phyloP scores from a whole-genome alignment of 2,329 filamentous ascomycete genomes.

The Hypoxylon sp. region DNA sequence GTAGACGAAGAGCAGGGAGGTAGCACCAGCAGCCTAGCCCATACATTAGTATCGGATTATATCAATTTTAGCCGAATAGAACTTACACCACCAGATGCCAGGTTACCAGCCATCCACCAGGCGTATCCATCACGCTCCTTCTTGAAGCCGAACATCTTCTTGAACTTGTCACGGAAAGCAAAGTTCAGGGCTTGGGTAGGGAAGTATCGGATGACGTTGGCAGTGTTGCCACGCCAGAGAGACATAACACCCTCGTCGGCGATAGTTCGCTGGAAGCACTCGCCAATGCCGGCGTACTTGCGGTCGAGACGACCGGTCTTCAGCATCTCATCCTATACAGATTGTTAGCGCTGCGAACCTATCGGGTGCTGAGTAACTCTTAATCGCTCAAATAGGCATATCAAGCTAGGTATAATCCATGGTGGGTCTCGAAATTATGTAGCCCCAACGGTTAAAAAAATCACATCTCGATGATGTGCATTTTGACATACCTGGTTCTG shows the following conservation, averaged over 20 bases:
- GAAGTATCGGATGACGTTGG: slow-evolving; percentile 99
- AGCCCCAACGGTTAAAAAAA: slow-evolving; percentile 21
- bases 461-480: slow-evolving; percentile 3
- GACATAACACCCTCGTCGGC: slow-evolving; percentile 93
- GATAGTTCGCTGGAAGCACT: slow-evolving; percentile 95
- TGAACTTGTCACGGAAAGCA: slow-evolving; percentile 99
- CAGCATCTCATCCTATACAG: slow-evolving; percentile 95
- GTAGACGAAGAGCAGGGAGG: slow-evolving; percentile 99
- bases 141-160: slow-evolving; percentile 99
- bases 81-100: slow-evolving; percentile 99
- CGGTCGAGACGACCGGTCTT: slow-evolving; percentile 98
- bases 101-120: slow-evolving; percentile 99
- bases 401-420: slow-evolving; percentile 12
- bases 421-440: slow-evolving; percentile 19
- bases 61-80: slow-evolving; percentile 9
- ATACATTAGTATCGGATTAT: background rate
- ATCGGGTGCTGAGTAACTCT: background rate
- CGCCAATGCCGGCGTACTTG: slow-evolving; percentile 92
- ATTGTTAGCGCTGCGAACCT: slow-evolving; percentile 50
- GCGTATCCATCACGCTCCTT: slow-evolving; percentile 98
- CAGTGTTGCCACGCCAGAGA: slow-evolving; percentile 99
- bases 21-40: slow-evolving; percentile 93
- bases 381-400: slow-evolving; percentile 21
- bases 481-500: slow-evolving; percentile 93
- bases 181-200: slow-evolving; percentile 99